Conservation (phyloP, 2,329 filamentous ascomycete genomes). For the Penicillium sp. region DNA sequence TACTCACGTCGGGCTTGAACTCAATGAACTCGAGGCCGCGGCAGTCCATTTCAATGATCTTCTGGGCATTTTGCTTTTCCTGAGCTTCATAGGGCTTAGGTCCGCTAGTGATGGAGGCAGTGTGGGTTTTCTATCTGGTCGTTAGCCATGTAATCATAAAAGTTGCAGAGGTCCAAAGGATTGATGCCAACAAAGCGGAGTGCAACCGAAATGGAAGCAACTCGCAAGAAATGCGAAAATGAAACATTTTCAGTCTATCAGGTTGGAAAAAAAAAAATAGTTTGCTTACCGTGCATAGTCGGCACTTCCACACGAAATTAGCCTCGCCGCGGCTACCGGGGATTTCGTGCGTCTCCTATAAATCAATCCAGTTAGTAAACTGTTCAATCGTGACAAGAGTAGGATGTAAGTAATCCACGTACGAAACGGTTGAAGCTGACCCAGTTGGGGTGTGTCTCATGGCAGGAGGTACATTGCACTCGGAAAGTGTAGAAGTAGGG, state of each 20-base stretch:
- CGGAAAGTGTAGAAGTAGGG: slow-evolving; percentile 98
- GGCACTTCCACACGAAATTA: slow-evolving; percentile 99
- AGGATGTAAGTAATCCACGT: slow-evolving; percentile 36
- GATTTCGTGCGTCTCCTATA: slow-evolving; percentile 82
- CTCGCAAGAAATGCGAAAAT: neutral
- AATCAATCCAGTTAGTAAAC: neutral
- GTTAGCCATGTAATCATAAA: slow-evolving; percentile 7
- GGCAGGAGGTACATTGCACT: slow-evolving; percentile 96
- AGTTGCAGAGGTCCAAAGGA: neutral
- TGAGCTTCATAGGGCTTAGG: slow-evolving; percentile 64
- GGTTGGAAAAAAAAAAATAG: neutral
- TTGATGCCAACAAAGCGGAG: neutral
- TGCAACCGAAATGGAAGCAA: neutral
- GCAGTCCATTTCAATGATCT: slow-evolving; percentile 89
- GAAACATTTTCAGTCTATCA: neutral
- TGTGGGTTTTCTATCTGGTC: slow-evolving; percentile 47
- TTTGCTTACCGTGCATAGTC: slow-evolving; percentile 81
- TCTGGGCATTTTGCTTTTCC: slow-evolving; percentile 65
- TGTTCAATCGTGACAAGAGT: neutral
- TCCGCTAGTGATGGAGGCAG: slow-evolving; percentile 75
- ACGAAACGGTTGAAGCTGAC: slow-evolving; percentile 88
- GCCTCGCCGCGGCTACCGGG: slow-evolving; percentile 92
- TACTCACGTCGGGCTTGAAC: slow-evolving; percentile 79
- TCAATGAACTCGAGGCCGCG: slow-evolving; percentile 88
- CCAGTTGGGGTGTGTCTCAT: slow-evolving; percentile 83